These are phyloP conservation scores for Beauveria australis DNA, from an alignment of 2,329 filamentous ascomycete species.

Conservation along the genomic window DNA sequence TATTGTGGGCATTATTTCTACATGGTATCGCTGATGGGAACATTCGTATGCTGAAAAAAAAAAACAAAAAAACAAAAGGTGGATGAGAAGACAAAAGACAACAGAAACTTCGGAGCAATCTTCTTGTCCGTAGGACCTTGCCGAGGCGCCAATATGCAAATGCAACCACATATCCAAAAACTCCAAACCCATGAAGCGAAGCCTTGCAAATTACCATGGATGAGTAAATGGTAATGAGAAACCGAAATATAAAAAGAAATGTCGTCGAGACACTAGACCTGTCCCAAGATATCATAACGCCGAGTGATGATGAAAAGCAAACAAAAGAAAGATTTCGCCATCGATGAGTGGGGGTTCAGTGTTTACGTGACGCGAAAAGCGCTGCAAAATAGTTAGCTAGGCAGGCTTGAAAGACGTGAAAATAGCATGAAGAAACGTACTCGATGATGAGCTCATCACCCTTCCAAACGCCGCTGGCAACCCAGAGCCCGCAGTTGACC, in stretches of 20 bases:
- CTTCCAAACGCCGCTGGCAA: slow-evolving; percentile 40
- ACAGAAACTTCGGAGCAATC: slow-evolving; percentile 1
- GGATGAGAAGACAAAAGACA: not conserved
- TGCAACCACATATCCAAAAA: slow-evolving; percentile 3
- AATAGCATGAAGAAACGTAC: slow-evolving; percentile 22
- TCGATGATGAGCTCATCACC: slow-evolving; percentile 38
- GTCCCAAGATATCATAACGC: slow-evolving; percentile 4
- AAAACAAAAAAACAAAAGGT: not conserved
- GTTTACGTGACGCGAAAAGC: slow-evolving; percentile 27
- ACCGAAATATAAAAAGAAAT: not conserved
- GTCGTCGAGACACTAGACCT: not conserved
- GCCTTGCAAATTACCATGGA: not conserved
- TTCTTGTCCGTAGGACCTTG: slow-evolving; percentile 6
- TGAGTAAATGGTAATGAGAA: not conserved
- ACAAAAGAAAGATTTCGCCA: not conserved
- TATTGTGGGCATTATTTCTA: slow-evolving; percentile 3
- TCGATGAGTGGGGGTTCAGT: not conserved
- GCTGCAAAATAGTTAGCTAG: slow-evolving; percentile 14
- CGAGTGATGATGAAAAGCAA: slow-evolving; percentile 13
- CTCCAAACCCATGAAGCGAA: slow-evolving; percentile 3
- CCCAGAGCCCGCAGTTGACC: slow-evolving; percentile 42
- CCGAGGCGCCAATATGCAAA: slow-evolving; percentile 9
- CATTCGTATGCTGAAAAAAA: not conserved
- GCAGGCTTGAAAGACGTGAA: not conserved
- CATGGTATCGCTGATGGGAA: slow-evolving; percentile 4